Conservation (phyloP, 768 basidiomycete species). For the Paxillus rubicundulus region DNA sequence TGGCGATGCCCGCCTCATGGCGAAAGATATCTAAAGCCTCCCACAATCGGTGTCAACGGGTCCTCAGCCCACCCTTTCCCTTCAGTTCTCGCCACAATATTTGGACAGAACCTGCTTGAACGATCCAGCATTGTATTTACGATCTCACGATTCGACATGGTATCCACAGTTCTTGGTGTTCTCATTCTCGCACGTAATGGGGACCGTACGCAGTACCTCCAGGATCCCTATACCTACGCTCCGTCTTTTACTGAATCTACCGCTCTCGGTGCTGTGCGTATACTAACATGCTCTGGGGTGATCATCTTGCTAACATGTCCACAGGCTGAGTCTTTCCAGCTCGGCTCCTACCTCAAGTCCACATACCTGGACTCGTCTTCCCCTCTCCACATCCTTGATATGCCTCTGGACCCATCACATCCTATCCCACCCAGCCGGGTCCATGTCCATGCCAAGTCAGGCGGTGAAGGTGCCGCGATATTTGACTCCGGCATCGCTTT, state of each 20-base stretch:
- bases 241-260: slow-evolving; percentile 65
- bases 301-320: slow-evolving; percentile 5
- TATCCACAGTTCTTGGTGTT: slow-evolving; percentile 59
- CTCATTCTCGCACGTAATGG: slow-evolving; percentile 77
- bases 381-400: slow-evolving; percentile 63
- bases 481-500: slow-evolving; percentile 83
- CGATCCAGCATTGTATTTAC: background rate
- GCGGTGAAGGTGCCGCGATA: slow-evolving; percentile 76
- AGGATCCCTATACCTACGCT: slow-evolving; percentile 69
- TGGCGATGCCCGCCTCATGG: slow-evolving; percentile 32
- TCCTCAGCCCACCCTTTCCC: slow-evolving; percentile 11
- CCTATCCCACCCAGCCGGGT: slow-evolving; percentile 68
- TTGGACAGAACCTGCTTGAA: background rate
- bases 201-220: slow-evolving; percentile 65
- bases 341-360: slow-evolving; percentile 59
- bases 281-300: background rate
- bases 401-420: slow-evolving; percentile 52
- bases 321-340: slow-evolving; percentile 64
- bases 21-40: slow-evolving; percentile 29
- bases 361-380: slow-evolving; percentile 67
- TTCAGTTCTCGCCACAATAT: slow-evolving; percentile 1
- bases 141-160: slow-evolving; percentile 19
- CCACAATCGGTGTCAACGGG: slow-evolving; percentile 1
- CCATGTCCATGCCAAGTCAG: slow-evolving; percentile 76
- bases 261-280: slow-evolving; percentile 69